Conservation (phyloP, 169 alveolate species). For the Miamiensis avidus region DNA sequence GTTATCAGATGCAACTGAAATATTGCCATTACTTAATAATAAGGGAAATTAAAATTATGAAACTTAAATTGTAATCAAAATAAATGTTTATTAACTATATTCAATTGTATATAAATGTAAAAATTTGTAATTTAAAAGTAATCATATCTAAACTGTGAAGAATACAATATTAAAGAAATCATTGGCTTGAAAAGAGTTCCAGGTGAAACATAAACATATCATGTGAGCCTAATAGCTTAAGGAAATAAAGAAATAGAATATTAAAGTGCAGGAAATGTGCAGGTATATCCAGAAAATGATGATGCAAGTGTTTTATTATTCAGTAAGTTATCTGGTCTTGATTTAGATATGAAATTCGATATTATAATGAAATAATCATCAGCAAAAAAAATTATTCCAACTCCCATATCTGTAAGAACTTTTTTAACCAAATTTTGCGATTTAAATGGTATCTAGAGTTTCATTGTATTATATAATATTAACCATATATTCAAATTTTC, state of each 20-base stretch:
- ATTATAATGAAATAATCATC: not conserved
- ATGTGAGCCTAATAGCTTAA: not conserved
- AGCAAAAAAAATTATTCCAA: not conserved
- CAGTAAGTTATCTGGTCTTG: not conserved
- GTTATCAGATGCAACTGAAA: not conserved
- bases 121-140: too few relatives aligned
- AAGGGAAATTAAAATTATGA: too few relatives aligned
- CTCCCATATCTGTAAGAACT: not conserved
- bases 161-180: too few relatives aligned
- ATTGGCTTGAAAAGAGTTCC: not conserved
- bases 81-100: too few relatives aligned
- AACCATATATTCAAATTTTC: too few relatives aligned
- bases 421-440: not conserved
- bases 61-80: not conserved
- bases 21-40: not conserved
- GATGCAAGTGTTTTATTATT: not conserved
- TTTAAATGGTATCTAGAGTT: too few relatives aligned
- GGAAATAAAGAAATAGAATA: not conserved
- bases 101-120: too few relatives aligned
- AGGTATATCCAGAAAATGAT: not conserved
- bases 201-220: not conserved
- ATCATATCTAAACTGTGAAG: not conserved
- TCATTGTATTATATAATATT: too few relatives aligned
- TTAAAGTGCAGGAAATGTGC: not conserved
- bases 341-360: not conserved